These are phyloP conservation scores for Pleodorina starrii DNA, from an alignment of 139 green algal genomes.

Conservation along the genomic window DNA sequence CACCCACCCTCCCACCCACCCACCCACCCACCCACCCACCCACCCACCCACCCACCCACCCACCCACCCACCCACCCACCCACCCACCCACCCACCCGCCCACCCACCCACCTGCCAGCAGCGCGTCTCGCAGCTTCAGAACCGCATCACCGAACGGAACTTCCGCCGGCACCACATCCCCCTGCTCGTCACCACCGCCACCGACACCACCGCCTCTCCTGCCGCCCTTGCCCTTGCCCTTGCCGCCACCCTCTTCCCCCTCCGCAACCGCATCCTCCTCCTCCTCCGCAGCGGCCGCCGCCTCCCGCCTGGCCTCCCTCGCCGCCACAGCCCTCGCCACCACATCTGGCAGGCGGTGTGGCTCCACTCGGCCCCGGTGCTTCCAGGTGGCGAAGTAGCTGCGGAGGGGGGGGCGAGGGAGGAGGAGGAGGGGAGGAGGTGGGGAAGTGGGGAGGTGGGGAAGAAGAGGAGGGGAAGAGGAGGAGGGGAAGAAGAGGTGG, in stretches of 20 bases:
- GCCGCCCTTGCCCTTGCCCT: no score
- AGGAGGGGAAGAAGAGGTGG: not conserved
- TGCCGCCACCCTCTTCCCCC: no score
- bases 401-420: not conserved
- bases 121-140: constrained; percentile 23
- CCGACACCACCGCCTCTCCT: not conserved
- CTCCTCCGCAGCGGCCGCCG: not conserved
- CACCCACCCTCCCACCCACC: constrained; percentile 43
- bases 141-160: constrained; percentile 40
- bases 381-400: constrained; percentile 94
- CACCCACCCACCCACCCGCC: not conserved
- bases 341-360: constrained; percentile 76
- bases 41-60: not conserved
- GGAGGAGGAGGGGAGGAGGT: not conserved
- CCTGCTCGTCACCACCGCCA: not conserved
- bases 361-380: constrained; percentile 75
- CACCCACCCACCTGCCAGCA: constrained; percentile 45
- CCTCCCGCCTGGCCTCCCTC: not conserved
- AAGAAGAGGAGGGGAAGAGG: not conserved
- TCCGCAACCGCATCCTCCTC: no score
- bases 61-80: not conserved
- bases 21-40: not conserved
- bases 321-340: constrained; percentile 56
- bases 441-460: not conserved
- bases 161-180: not conserved